Evolutionary conservation across 495 filamentous ascomycete genomes (phyloP), one percentile per base, ranked within the genome.

Genomic region (Penicillium samsonianum): DNA sequence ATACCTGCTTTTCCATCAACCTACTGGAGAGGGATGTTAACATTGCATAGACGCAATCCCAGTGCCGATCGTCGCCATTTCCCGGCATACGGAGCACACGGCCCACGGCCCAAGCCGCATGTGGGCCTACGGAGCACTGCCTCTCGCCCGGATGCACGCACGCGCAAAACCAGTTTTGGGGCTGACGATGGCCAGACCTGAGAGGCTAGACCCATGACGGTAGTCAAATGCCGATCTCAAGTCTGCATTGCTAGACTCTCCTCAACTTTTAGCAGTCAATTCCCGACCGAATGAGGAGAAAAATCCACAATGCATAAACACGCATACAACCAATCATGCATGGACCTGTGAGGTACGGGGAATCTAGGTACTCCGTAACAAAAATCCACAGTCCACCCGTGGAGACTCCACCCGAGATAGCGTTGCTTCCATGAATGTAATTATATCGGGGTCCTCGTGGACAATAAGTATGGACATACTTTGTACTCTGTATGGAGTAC

Each of bases 21-120:
- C 3, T 33, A 33, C 4, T 14, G 30, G 11, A 33, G 30, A 33
- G 3, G 30, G 11, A 33, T 33, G 14, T 16, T 7, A 20, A 35
- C 28, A 45, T 23, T 35, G 17, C 47, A 55, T 55, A 47, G 50
- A 61, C 31, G 20, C 48, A 53, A 67, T 57, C 51, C 57, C 58
- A 56, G 57, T 28, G 54, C 44, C 47, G 59, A 67, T 67, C 65
- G 11, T 35, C 46, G 31, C 50, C 49, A 26, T 17, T 33, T 50
- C 65, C 65, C 63, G 60, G 28, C 31, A 59, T 33, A 38, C 50
- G n/a, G n/a, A 38, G 14, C 9, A 38, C 6, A 9, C 6, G 35
- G 35, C n/a, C 35, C 16, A 67, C 57, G 55, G 63, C 58, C 57
- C 47, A 61, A 61, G 63, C 65, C 63, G 60, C 48, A 60, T 58